These are phyloP conservation scores for Corymbia citriodora DNA, from an alignment of 441 rosid species.

Conservation along the genomic window DNA sequence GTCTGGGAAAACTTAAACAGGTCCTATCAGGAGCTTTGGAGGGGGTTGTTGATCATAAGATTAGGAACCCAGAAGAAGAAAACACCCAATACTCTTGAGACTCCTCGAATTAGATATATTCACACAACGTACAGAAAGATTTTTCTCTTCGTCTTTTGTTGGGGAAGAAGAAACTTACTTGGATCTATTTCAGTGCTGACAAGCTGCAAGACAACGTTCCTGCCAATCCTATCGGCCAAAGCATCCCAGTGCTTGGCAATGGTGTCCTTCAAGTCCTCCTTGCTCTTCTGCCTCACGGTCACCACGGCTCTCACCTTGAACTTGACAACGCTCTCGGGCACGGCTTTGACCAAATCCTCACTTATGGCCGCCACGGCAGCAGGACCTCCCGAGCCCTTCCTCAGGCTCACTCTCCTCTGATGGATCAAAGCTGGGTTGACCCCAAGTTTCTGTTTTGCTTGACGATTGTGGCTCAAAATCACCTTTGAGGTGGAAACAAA, in stretches of 20 bases:
- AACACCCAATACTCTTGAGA: neutral
- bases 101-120: neutral
- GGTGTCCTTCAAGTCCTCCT: slow-evolving; percentile 70
- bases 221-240: slow-evolving; percentile 64
- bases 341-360: slow-evolving; percentile 53
- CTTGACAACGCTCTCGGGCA: slow-evolving; percentile 31
- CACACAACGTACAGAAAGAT: neutral
- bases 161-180: slow-evolving; percentile 37
- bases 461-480: slow-evolving; percentile 5
- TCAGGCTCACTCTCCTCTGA: slow-evolving; percentile 16
- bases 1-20: neutral
- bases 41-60: neutral
- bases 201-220: slow-evolving; percentile 80
- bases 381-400: slow-evolving; percentile 4
- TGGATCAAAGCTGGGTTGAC: slow-evolving; percentile 24
- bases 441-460: slow-evolving; percentile 16
- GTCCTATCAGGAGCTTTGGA: neutral
- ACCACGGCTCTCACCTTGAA: slow-evolving; percentile 73
- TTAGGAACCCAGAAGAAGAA: neutral
- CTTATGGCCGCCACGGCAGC: slow-evolving; percentile 54
- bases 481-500: slow-evolving; percentile 28
- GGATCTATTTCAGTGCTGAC: slow-evolving; percentile 75
- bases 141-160: neutral
- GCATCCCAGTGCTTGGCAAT: slow-evolving; percentile 65
- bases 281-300: slow-evolving; percentile 73